Conservation (phyloP, 768 basidiomycete genomes). For the Suillus alpinus region DNA sequence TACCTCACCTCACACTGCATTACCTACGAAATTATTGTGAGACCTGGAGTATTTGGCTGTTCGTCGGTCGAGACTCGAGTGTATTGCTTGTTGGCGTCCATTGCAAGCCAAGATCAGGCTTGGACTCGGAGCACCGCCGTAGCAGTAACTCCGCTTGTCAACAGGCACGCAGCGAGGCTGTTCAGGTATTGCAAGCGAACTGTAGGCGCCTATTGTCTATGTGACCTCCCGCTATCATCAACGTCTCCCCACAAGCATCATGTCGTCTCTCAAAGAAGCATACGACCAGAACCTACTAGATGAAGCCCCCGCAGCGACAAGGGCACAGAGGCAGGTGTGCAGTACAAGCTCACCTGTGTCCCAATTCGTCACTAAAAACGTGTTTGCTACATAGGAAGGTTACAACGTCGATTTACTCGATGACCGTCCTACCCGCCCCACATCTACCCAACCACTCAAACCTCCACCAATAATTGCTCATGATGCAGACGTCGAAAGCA, state of each 20-base stretch:
- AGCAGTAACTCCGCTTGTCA: constrained; percentile 1
- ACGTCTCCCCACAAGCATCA: constrained; percentile 6
- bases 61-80: neutral
- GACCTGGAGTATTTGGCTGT: neutral
- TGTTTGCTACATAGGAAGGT: constrained; percentile 40
- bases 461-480: constrained; percentile 12
- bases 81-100: neutral
- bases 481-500: constrained; percentile 9
- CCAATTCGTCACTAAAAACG: neutral
- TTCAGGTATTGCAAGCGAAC: constrained; percentile 11
- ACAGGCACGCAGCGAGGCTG: constrained; percentile 26
- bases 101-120: neutral
- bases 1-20: neutral
- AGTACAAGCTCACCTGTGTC: constrained; percentile 8
- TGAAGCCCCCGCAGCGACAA: constrained; percentile 40
- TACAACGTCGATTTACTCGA: constrained; percentile 50
- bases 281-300: constrained; percentile 42
- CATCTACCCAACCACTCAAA: constrained; percentile 16
- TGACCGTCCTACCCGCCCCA: constrained; percentile 18
- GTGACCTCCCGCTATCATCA: constrained; percentile 2
- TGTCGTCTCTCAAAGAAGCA: constrained; percentile 19
- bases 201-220: constrained; percentile 19
- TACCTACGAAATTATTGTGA: neutral
- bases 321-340: constrained; percentile 40
- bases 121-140: too few species aligned